Evolutionary conservation across 192 early-diverging fungal species (phyloP).

Genomic region (Radiomyces spectabilis): DNA sequence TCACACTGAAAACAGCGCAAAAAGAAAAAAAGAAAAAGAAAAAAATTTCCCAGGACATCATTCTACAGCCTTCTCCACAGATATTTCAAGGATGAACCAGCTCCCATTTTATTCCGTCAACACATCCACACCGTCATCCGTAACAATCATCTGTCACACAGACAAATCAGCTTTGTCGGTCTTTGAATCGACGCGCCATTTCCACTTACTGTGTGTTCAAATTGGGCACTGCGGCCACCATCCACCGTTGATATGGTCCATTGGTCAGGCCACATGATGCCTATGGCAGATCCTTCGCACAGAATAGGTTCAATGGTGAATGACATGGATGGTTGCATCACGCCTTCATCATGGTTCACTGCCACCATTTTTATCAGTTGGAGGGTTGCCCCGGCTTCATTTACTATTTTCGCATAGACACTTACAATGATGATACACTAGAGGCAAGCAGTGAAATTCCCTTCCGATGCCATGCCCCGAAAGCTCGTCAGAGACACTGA

Average conservation of each 20-base stretch:
- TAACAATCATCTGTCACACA: neutral
- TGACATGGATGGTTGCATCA: conserved; percentile 70
- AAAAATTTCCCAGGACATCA: too few relatives aligned
- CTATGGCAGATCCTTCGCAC: conserved; percentile 66
- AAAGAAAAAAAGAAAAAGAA: too few relatives aligned
- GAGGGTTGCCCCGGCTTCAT: too few relatives aligned
- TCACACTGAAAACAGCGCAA: too few relatives aligned
- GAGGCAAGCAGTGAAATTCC: conserved; percentile 75
- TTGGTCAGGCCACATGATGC: conserved; percentile 76
- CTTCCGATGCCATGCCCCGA: conserved; percentile 86
- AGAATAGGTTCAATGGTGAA: conserved; percentile 90
- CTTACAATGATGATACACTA: conserved; percentile 67
- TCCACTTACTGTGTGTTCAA: conserved; percentile 61
- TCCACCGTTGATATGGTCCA: conserved; percentile 79
- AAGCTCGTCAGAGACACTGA: conserved; percentile 59
- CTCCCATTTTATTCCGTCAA: neutral
- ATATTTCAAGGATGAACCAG: neutral
- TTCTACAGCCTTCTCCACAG: too few relatives aligned
- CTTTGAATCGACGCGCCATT: neutral
- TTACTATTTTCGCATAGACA: too few relatives aligned
- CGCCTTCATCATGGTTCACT: conserved; percentile 61
- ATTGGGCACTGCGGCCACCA: conserved; percentile 82
- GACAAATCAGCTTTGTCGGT: neutral
- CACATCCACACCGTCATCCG: conserved; percentile 1
- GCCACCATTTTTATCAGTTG: too few relatives aligned